Conservation (phyloP, 2,329 filamentous ascomycete genomes). For the Aphanoascus verrucosus region DNA sequence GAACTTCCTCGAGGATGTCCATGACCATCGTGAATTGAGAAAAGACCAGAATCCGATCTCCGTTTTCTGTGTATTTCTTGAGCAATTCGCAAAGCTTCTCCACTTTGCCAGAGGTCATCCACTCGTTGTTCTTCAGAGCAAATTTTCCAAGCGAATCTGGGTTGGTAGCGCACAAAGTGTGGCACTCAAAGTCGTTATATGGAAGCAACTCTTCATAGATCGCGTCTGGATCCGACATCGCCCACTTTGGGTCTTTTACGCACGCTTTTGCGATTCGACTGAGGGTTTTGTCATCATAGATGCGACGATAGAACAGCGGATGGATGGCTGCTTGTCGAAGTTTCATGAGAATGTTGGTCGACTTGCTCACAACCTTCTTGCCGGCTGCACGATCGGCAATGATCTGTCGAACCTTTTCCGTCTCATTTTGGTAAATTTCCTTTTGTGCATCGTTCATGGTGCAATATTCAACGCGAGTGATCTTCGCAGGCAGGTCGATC, state of each 20-base stretch:
- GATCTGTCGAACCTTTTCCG: slow-evolving; percentile 51
- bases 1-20: slow-evolving; percentile 75
- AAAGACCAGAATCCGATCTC: slow-evolving; percentile 82
- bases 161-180: slow-evolving; percentile 47
- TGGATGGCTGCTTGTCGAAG: slow-evolving; percentile 88
- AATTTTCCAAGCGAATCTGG: slow-evolving; percentile 45
- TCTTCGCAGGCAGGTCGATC: slow-evolving; percentile 73
- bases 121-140: slow-evolving; percentile 49
- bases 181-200: slow-evolving; percentile 53
- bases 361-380: slow-evolving; percentile 45
- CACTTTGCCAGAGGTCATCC: slow-evolving; percentile 77
- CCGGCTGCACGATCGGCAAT: slow-evolving; percentile 48
- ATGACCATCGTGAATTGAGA: slow-evolving; percentile 87
- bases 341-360: slow-evolving; percentile 69
- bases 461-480: slow-evolving; percentile 66
- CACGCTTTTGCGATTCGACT: slow-evolving; percentile 67
- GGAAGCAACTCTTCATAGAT: slow-evolving; percentile 45
- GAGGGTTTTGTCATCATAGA: slow-evolving; percentile 65
- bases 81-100: slow-evolving; percentile 66
- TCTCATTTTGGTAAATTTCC: slow-evolving; percentile 60
- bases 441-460: slow-evolving; percentile 63
- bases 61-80: slow-evolving; percentile 60
- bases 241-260: slow-evolving; percentile 54
- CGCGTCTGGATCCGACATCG: slow-evolving; percentile 39
- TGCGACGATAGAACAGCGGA: slow-evolving; percentile 71